These are phyloP conservation scores for Starmera quercuum DNA, from an alignment of 805 yeast species.

Conservation along the genomic window DNA sequence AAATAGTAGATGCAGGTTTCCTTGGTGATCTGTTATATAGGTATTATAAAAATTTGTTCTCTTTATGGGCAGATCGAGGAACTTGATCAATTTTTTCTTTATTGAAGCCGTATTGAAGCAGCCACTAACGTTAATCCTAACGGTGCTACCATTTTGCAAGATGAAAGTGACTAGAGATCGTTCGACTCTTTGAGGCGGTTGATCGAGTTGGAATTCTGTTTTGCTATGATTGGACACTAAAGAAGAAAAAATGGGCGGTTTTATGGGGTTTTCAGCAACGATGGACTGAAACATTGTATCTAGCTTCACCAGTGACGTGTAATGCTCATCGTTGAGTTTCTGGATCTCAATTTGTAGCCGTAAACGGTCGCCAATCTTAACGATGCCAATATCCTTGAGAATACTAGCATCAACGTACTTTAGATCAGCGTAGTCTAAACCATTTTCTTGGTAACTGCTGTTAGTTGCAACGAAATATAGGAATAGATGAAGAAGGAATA, in stretches of 20 bases:
- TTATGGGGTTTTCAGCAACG: constrained; percentile 3
- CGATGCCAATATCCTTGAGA: constrained; percentile 64
- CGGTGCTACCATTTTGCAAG: constrained; percentile 64
- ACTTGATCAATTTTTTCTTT: constrained; percentile 58
- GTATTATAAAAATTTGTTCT: constrained; percentile 47
- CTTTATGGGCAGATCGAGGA: constrained; percentile 38
- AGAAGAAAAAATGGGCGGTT: not conserved
- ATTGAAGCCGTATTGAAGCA: constrained; percentile 78
- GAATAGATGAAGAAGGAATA: not conserved
- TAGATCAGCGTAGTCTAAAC: constrained; percentile 17
- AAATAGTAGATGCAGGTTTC: constrained; percentile 41
- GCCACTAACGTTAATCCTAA: constrained; percentile 63
- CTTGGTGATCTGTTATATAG: constrained; percentile 42
- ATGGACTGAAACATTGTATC: constrained; percentile 10
- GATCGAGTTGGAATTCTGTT: constrained; percentile 12
- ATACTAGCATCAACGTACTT: constrained; percentile 46
- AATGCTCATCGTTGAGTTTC: constrained; percentile 22
- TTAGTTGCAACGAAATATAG: not conserved
- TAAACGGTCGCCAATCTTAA: constrained; percentile 79
- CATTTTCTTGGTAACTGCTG: constrained; percentile 11
- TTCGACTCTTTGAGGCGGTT: constrained; percentile 10
- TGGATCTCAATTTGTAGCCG: constrained; percentile 54
- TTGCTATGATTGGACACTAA: constrained; percentile 4
- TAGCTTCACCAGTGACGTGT: constrained; percentile 3
- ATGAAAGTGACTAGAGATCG: constrained; percentile 52